Evolutionary conservation across 805 yeast species (phyloP), one percentile per base, ranked within the genome.

Genomic region (Nakazawaea wyomingensis): DNA sequence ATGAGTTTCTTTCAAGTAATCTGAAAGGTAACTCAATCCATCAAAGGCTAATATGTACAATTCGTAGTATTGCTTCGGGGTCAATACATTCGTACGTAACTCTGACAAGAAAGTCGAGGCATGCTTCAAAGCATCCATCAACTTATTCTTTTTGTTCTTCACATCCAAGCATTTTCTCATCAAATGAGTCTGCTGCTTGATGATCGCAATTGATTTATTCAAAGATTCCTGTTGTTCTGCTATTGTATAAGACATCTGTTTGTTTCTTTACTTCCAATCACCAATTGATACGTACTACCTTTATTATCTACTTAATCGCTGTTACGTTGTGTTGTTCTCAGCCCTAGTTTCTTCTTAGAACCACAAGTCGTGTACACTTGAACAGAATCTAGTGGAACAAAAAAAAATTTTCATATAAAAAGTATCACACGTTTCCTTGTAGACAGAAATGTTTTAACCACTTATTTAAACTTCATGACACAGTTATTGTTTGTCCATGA

Each of bases 31-130:
- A 29, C 83, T 82, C 57, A 93, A 66, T 0, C 95, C 83, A 62
- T 93, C 98, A 54, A 81, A 90, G 2, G 85, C 82, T 37, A 83
- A 69, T 49, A 85, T 83, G 65, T 91, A 93, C 34, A 93, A 65
- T 61, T 90, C 98, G 60, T 93, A 93, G 70, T 93, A 93, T 60
- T 86, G 90, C 58, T 89, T 89, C 0, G 99, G 97, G 2, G 87
- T 72, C 46, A 88, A 68, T 37, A 71, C 69, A 39, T 82, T 78
- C 3, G 91, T 84, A 43, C 97, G 71, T 41, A 91, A 66, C 62
- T 90, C 97, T 27, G 81, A 79, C 43, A 93, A 69, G 66, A 89
- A 79, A 22, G 82, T 78, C 26, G 95, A 78, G 27, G 95, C 87
- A 57, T 89, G 93, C 54, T 88, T 86, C 45, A 93, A 64, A 1